Conservation (phyloP, 164 flowering plant species). For the Liquidambar formosana region DNA sequence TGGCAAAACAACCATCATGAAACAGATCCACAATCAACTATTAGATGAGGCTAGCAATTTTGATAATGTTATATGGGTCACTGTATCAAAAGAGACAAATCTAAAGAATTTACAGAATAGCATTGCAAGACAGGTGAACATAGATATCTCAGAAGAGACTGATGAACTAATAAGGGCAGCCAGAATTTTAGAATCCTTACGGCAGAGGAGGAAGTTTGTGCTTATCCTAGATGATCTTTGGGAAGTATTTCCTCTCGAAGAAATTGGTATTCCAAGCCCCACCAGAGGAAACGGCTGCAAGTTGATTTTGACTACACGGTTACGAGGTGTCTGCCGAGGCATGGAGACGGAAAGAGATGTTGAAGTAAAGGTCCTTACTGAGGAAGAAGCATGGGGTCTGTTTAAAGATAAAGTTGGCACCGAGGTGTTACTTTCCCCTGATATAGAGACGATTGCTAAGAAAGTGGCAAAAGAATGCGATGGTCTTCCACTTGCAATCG, state of each 20-base stretch:
- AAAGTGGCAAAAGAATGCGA: constrained; percentile 1
- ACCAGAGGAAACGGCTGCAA: not conserved
- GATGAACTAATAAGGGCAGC: not conserved
- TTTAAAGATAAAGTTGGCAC: not conserved
- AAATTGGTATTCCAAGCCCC: not conserved
- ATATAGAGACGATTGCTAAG: not conserved
- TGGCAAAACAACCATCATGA: not conserved
- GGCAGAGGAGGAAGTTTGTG: not conserved
- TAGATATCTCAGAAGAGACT: not conserved
- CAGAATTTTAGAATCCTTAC: not conserved
- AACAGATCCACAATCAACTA: not conserved
- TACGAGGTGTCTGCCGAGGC: not conserved
- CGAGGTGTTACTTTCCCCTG: not conserved
- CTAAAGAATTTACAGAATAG: not conserved
- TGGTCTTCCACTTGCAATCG: constrained; percentile 11
- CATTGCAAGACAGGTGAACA: not conserved
- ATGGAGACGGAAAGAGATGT: constrained; percentile 1
- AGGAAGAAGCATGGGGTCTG: constrained; percentile 2
- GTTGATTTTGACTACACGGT: not conserved
- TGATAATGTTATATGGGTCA: not conserved
- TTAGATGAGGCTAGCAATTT: not conserved
- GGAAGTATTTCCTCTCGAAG: not conserved
- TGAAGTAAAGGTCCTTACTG: not conserved
- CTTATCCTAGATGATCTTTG: constrained; percentile 4
- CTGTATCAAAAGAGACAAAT: not conserved